Percentiles rank a stretch among this genome's conserved stretches.
These are phyloP conservation scores for Monosporozyma aquatica DNA, from an alignment of 805 yeast genomes.

Conservation along the genomic window DNA sequence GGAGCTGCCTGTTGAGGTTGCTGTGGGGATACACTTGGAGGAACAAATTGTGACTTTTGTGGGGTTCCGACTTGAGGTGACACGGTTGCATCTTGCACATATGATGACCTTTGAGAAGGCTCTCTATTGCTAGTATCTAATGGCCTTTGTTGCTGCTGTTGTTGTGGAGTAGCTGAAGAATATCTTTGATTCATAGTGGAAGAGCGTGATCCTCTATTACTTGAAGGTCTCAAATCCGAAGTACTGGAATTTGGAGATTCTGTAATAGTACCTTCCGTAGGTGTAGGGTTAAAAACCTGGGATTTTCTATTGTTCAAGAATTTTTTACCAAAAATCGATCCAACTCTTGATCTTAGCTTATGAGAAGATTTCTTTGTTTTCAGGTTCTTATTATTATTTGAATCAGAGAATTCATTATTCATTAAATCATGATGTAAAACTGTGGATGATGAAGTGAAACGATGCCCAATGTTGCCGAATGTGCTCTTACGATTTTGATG, in stretches of 20 bases:
- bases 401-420: slow-evolving; percentile 26
- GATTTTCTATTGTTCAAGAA: slow-evolving; percentile 34
- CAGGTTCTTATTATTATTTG: slow-evolving; percentile 24
- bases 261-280: slow-evolving; percentile 6
- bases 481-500: slow-evolving; percentile 21
- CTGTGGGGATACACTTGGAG: background rate
- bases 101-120: background rate
- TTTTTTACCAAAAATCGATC: slow-evolving; percentile 58
- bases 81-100: background rate
- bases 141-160: background rate
- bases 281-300: slow-evolving; percentile 5
- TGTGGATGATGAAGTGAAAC: slow-evolving; percentile 25
- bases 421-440: slow-evolving; percentile 26
- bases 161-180: background rate
- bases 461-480: slow-evolving; percentile 20
- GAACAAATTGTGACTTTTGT: background rate
- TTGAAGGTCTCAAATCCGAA: background rate
- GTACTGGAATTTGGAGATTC: slow-evolving; percentile 5
- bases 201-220: background rate
- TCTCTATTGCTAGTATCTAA: background rate
- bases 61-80: slow-evolving; percentile 1
- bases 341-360: slow-evolving; percentile 58
- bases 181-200: background rate
- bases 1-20: background rate
- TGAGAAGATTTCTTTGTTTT: slow-evolving; percentile 28